These are phyloP conservation scores for Symbiodinium natans DNA, from an alignment of 73 alveolate species.

Conservation along the genomic window DNA sequence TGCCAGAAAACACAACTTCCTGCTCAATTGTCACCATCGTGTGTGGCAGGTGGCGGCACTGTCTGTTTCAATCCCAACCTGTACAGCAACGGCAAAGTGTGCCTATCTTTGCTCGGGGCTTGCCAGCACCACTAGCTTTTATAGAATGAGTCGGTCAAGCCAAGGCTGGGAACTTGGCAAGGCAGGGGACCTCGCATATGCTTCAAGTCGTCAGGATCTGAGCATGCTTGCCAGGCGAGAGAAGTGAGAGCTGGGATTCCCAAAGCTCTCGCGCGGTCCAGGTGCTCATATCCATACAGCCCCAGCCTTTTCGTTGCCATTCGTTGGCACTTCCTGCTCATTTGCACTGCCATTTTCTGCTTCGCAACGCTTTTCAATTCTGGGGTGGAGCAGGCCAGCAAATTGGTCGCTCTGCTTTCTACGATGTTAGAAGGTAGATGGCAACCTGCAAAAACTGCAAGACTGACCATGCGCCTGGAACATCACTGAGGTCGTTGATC, in stretches of 20 bases:
- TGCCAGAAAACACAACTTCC: background rate
- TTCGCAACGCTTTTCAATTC: no score
- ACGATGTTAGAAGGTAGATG: no score
- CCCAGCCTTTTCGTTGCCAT: no score
- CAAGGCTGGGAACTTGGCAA: slow-evolving; percentile 74
- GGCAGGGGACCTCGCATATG: background rate
- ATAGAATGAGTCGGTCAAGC: background rate
- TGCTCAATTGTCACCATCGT: background rate
- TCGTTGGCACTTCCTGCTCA: no score
- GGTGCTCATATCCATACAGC: slow-evolving; percentile 86
- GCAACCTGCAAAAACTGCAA: no score
- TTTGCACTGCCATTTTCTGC: no score
- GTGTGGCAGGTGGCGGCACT: slow-evolving; percentile 50
- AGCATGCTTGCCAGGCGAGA: slow-evolving; percentile 43
- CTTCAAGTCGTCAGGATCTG: no score
- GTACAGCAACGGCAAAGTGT: slow-evolving; percentile 90
- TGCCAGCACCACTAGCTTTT: background rate
- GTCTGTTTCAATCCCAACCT: slow-evolving; percentile 90
- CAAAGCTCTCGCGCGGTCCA: slow-evolving; percentile 85
- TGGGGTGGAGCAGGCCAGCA: no score
- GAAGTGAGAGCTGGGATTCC: slow-evolving; percentile 75
- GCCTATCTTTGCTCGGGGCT: slow-evolving; percentile 37
- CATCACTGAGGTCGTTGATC: slow-evolving; percentile 18
- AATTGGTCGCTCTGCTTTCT: no score
- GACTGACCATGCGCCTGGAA: no score